phyloP scores from a whole-genome alignment of 164 flowering plant species.

The Cinnamomum chago region DNA sequence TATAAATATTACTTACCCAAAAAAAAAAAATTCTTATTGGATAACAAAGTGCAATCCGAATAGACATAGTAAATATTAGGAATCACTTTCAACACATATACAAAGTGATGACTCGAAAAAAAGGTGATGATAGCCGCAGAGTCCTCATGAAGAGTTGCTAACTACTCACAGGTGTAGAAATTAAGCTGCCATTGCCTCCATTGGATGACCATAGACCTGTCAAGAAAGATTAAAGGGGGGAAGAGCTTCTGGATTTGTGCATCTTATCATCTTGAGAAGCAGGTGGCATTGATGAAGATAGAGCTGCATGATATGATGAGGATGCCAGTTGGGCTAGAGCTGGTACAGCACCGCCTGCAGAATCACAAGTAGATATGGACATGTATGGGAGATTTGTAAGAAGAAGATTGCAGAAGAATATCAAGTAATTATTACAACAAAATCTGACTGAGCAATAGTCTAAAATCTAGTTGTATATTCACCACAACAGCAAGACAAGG shows the following conservation, averaged over 20 bases:
- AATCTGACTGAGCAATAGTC: background rate
- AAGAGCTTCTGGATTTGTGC: slow-evolving; percentile 50
- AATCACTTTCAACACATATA: too few relatives aligned
- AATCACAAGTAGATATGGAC: slow-evolving; percentile 6
- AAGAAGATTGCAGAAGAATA: background rate
- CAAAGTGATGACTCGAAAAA: too few relatives aligned
- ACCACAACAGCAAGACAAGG: too few relatives aligned
- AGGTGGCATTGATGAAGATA: slow-evolving; percentile 38
- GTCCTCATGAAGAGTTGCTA: background rate
- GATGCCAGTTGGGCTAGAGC: slow-evolving; percentile 83
- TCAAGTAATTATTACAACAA: too few relatives aligned
- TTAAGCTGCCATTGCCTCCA: background rate
- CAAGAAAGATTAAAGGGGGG: slow-evolving; percentile 23
- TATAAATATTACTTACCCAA: too few relatives aligned
- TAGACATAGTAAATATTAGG: too few relatives aligned
- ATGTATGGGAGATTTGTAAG: background rate
- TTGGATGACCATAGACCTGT: background rate
- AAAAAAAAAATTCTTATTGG: too few relatives aligned
- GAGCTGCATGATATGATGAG: slow-evolving; percentile 71
- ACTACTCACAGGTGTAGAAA: background rate
- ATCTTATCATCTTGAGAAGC: slow-evolving; percentile 43
- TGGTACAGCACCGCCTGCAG: slow-evolving; percentile 88
- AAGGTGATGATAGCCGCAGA: too few relatives aligned
- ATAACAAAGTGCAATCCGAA: too few relatives aligned
- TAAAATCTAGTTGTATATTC: too few relatives aligned